Conservation (phyloP, 2,329 filamentous ascomycete genomes). For the Chaetomium strumarium region DNA sequence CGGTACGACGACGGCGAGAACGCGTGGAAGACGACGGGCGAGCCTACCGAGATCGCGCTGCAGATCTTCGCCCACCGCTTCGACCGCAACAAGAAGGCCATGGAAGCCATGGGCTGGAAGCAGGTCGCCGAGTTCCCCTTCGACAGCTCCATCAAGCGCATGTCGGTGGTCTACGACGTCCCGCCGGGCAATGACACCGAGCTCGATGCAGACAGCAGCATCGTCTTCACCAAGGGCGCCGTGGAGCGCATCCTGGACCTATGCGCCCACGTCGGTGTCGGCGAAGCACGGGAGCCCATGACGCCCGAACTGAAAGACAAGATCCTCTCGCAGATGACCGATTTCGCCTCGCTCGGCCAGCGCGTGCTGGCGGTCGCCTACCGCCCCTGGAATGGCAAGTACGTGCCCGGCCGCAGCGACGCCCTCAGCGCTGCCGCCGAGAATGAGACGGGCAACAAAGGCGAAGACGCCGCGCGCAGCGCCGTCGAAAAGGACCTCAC, state of each 20-base stretch:
- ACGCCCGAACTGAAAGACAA: constrained; percentile 45
- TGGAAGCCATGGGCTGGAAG: constrained; percentile 52
- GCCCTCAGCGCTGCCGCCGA: not conserved
- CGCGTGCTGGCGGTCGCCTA: constrained; percentile 68
- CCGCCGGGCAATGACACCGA: constrained; percentile 36
- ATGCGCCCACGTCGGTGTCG: constrained; percentile 43
- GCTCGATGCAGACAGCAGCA: constrained; percentile 38
- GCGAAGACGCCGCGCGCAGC: constrained; percentile 46
- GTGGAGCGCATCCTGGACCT: constrained; percentile 56
- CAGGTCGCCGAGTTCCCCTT: constrained; percentile 70
- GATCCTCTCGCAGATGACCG: constrained; percentile 50
- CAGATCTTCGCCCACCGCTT: constrained; percentile 71
- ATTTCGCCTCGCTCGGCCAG: constrained; percentile 60
- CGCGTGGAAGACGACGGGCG: constrained; percentile 61
- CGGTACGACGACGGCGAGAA: constrained; percentile 48
- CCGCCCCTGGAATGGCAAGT: constrained; percentile 50
- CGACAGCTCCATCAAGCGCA: constrained; percentile 70
- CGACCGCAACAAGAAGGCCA: constrained; percentile 47
- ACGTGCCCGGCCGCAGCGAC: constrained; percentile 31
- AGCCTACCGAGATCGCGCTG: constrained; percentile 70
- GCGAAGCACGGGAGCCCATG: constrained; percentile 38
- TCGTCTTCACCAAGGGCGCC: constrained; percentile 58
- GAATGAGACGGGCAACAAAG: constrained; percentile 23
- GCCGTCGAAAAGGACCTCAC: constrained; percentile 60
- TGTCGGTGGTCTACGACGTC: constrained; percentile 66